Conservation (phyloP, 768 basidiomycete species). For the Collybia nuda region DNA sequence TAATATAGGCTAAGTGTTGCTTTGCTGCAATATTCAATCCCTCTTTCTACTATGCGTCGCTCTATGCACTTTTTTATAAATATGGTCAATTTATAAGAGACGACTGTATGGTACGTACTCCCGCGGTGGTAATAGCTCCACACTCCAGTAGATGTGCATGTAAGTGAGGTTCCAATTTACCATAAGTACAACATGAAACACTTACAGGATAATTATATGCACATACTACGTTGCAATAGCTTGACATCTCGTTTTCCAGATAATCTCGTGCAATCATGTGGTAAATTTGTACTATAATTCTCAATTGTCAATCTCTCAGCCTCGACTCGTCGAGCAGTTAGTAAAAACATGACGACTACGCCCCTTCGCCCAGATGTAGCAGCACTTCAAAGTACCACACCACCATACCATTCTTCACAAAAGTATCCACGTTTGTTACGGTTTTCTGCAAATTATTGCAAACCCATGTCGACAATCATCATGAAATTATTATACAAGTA, state of each 20-base stretch:
- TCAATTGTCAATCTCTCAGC: conserved; percentile 13
- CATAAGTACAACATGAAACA: background rate
- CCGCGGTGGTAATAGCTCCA: conserved; percentile 23
- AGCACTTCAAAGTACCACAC: conserved; percentile 10
- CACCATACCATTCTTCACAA: conserved; percentile 21
- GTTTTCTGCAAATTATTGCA: conserved; percentile 17
- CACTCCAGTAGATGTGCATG: conserved; percentile 18
- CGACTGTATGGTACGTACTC: conserved; percentile 6
- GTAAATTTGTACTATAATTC: conserved; percentile 19
- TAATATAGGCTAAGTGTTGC: too few species aligned
- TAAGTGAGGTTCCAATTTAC: background rate
- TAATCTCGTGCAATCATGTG: conserved; percentile 26
- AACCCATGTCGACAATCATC: too few species aligned
- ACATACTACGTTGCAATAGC: conserved; percentile 23
- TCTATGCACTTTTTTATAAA: too few species aligned
- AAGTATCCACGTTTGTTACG: conserved; percentile 20
- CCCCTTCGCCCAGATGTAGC: conserved; percentile 18
- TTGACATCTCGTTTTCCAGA: conserved; percentile 23
- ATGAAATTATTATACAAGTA: too few species aligned
- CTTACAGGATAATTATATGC: conserved; percentile 26
- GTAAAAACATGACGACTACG: conserved; percentile 13
- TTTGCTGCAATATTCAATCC: too few species aligned
- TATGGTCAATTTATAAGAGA: too few species aligned
- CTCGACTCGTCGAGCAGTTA: conserved; percentile 16
- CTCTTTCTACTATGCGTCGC: too few species aligned